Conservation (phyloP, 305 asterid genomes). For the Solanum hybrid region DNA sequence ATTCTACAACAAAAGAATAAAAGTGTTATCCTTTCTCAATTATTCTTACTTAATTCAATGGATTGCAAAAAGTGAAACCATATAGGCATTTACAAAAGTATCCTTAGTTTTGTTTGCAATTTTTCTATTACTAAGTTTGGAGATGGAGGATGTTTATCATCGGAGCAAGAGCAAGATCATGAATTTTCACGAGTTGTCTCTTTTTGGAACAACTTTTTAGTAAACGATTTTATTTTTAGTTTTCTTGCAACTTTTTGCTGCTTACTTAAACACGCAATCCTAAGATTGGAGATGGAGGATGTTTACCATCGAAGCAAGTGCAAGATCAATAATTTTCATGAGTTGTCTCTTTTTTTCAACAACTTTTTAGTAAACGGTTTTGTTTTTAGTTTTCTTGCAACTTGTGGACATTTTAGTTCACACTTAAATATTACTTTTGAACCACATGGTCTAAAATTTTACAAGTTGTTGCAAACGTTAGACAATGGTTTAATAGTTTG, state of each 20-base stretch:
- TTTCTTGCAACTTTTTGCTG: not conserved
- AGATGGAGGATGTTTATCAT: not conserved
- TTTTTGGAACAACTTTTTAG: not conserved
- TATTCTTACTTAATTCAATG: not conserved
- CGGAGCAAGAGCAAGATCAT: not conserved
- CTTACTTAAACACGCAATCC: not conserved
- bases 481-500: not conserved
- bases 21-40: not conserved
- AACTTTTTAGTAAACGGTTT: too few relatives aligned
- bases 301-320: too few relatives aligned
- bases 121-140: not conserved
- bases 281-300: too few relatives aligned
- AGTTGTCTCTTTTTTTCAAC: too few relatives aligned
- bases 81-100: not conserved
- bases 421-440: too few relatives aligned
- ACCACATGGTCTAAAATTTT: too few relatives aligned
- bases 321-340: too few relatives aligned
- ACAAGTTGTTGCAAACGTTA: not conserved
- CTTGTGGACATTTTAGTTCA: not conserved
- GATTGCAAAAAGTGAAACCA: not conserved
- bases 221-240: not conserved
- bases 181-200: rapidly evolving
- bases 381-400: too few relatives aligned
- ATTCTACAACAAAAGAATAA: not conserved
- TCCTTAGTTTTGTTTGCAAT: not conserved